Base-by-base conservation (phyloP, 805 yeast species). In the Ogataea philodendri region DNA sequence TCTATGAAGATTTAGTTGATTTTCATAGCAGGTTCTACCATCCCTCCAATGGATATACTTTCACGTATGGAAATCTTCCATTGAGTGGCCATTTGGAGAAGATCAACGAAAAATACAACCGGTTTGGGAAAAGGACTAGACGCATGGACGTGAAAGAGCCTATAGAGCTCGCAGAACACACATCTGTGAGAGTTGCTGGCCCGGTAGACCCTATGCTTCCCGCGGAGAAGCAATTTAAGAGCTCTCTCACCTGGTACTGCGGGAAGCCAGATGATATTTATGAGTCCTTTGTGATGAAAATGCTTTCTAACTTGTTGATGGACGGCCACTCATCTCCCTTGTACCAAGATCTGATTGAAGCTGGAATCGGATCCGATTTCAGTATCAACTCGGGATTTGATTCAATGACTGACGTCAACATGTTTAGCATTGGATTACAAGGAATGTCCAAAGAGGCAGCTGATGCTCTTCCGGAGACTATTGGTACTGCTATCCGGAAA, bases 271-370 rank as follows among this genome's bases (percentile, higher is more conserved):
- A 66, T 5, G 81, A 83, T 49, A 68, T 72, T 7, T 82, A 84
- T 51, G 81, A 78, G 35, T 66, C 87, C 0, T 84, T 89, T 56
- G 69, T 83, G 28, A 67, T 88, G 70, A 81, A 80, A 39, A 65
- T 88, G 7, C 62, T 88, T 30, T 76, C 84, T 14, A 74, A 80
- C 15, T 64, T 93, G 34, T 65, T 93, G 21, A 74, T 81, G 46
- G 96, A 86, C 55, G 97, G 97, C 2, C 97, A 90, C 54, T 83
- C 93, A 9, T 82, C 97, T 5, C 90, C 95, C 5, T 68, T 93
- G 37, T 86, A 89, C 59, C 86, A 88, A 59, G 75, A 76, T n/a
- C 66, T 93, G 37, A 83, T 93, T 37, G 98, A 93, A 57, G 62
- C 83, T 1, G 93, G 90, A 1, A 55, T 81, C 21, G 97, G 93